phyloP scores from a whole-genome alignment of 305 asterid genomes.

The Coffea humblotiana region DNA sequence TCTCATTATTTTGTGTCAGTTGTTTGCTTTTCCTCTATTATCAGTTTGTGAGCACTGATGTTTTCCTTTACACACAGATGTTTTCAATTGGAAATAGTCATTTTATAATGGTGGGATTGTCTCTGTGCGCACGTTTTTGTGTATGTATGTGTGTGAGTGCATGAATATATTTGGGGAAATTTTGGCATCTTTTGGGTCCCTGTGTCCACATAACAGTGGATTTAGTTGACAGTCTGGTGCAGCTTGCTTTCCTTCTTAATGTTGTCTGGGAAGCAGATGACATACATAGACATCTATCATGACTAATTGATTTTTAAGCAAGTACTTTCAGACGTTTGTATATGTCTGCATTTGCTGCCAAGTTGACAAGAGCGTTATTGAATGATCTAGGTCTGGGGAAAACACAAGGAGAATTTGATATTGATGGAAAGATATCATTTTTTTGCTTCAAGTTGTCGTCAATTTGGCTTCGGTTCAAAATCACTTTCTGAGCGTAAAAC shows the following conservation, averaged over 20 bases:
- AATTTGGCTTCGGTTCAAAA: slow-evolving; percentile 57
- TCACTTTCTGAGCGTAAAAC: slow-evolving; percentile 61
- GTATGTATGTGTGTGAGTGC: too few species aligned
- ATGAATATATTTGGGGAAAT: background rate
- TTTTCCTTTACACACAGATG: background rate
- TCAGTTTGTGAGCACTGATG: too few species aligned
- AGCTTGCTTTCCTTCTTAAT: background rate
- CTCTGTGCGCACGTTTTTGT: too few species aligned
- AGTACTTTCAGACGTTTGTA: slow-evolving; percentile 1
- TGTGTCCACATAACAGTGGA: background rate
- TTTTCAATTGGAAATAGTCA: background rate
- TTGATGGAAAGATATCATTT: slow-evolving; percentile 90
- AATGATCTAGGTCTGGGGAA: slow-evolving; percentile 67
- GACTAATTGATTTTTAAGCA: background rate
- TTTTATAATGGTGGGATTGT: background rate
- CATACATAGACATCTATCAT: background rate
- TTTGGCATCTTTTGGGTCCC: background rate
- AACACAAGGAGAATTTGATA: slow-evolving; percentile 76
- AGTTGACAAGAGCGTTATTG: background rate
- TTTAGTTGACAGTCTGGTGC: background rate
- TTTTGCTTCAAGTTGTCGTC: slow-evolving; percentile 84
- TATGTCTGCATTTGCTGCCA: background rate
- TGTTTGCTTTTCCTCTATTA: background rate
- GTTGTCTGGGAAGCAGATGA: background rate
- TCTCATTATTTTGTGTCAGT: background rate